Evolutionary conservation across 139 green algal species (phyloP).

Genomic region (Tetraselmis chui): DNA sequence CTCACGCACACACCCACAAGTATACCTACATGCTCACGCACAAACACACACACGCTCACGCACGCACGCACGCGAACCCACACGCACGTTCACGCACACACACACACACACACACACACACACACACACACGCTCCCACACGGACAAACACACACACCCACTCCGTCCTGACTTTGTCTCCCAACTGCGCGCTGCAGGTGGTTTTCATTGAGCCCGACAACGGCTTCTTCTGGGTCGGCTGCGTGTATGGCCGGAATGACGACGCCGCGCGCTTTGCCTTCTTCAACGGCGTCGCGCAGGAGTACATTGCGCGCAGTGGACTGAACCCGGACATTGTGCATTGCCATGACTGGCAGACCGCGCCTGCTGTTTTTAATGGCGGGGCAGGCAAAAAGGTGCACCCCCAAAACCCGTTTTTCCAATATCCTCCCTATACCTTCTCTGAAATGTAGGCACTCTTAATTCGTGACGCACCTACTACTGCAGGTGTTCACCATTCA

Average conservation of each 20-base stretch:
- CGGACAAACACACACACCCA: too few species aligned
- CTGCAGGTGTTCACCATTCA: slow-evolving; percentile 85
- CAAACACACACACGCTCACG: too few species aligned
- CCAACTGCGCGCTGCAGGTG: slow-evolving; percentile 16
- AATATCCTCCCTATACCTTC: too few species aligned
- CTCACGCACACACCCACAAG: too few species aligned
- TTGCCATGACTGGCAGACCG: slow-evolving; percentile 92
- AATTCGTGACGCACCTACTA: too few species aligned
- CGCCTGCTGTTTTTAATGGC: slow-evolving; percentile 25
- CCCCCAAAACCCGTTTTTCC: background rate
- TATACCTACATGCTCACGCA: too few species aligned
- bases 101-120: too few species aligned
- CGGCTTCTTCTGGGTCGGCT: slow-evolving; percentile 73
- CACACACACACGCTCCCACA: too few species aligned
- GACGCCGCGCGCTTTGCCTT: slow-evolving; percentile 76
- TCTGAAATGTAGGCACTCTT: too few species aligned
- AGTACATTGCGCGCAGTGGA: slow-evolving; percentile 73
- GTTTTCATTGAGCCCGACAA: slow-evolving; percentile 72
- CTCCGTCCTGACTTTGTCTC: too few species aligned
- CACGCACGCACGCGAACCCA: too few species aligned
- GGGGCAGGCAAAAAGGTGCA: background rate
- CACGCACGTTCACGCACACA: too few species aligned
- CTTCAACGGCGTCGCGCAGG: slow-evolving; percentile 82
- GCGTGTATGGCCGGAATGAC: slow-evolving; percentile 77
- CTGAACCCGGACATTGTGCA: slow-evolving; percentile 84